Percentiles rank a stretch among this genome's conserved stretches.
Conservation (phyloP, 2,329 filamentous ascomycete genomes). For the Cladosporium sp. region DNA sequence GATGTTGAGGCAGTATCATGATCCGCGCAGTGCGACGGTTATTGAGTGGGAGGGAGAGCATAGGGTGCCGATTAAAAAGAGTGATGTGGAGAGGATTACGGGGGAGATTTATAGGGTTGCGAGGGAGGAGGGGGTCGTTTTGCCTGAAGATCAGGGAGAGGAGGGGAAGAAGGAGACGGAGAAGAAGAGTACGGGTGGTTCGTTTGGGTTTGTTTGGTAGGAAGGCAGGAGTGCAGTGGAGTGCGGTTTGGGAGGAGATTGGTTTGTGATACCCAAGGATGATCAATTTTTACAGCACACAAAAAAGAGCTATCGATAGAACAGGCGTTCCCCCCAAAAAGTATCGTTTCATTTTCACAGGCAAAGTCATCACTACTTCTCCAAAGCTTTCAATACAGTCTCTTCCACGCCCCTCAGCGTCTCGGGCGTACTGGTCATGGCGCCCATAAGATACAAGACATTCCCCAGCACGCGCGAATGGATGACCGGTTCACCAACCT, state of each 20-base stretch:
- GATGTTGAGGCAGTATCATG: constrained; percentile 57
- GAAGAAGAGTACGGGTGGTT: background rate
- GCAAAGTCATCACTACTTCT: constrained; percentile 2
- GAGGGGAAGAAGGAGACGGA: background rate
- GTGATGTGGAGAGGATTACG: constrained; percentile 58
- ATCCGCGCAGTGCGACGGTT: constrained; percentile 49
- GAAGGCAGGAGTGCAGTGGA: too few species aligned
- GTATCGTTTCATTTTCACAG: too few species aligned
- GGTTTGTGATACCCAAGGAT: constrained; percentile 7
- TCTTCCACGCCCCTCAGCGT: constrained; percentile 39
- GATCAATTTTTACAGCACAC: too few species aligned
- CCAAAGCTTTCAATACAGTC: constrained; percentile 33
- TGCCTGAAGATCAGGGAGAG: constrained; percentile 15
- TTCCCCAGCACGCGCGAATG: constrained; percentile 60
- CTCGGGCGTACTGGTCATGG: constrained; percentile 45
- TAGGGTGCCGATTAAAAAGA: constrained; percentile 63
- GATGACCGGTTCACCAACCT: constrained; percentile 40
- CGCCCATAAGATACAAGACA: constrained; percentile 59
- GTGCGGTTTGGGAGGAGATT: background rate
- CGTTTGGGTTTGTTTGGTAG: constrained; percentile 1
- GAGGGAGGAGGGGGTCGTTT: constrained; percentile 43
- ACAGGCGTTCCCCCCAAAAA: too few species aligned
- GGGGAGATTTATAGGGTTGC: constrained; percentile 51
- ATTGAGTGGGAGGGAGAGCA: constrained; percentile 73
- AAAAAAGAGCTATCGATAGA: too few species aligned